Evolutionary conservation across 108 stramenopile genomes (phyloP).

Genomic region (Nannochloropsis salina): DNA sequence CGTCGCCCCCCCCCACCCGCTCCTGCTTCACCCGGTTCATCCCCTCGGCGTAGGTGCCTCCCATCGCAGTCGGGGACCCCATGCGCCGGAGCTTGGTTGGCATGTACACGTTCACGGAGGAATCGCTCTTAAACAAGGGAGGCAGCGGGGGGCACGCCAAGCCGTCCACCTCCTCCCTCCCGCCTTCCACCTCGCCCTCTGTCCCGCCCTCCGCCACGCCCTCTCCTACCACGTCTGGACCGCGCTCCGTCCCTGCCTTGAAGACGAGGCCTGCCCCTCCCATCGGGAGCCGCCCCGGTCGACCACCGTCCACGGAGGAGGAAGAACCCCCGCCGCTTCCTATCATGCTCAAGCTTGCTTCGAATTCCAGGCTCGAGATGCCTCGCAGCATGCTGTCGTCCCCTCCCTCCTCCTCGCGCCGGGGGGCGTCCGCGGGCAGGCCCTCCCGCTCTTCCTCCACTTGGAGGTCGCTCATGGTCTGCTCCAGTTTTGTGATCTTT

Average conservation of each 20-base stretch:
- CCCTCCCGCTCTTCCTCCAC: background rate
- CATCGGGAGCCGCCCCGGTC: background rate
- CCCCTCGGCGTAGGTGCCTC: background rate
- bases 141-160: background rate
- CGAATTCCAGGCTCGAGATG: background rate
- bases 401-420: background rate
- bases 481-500: conserved; percentile 1
- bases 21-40: background rate
- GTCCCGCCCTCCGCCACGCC: background rate
- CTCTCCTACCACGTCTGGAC: background rate
- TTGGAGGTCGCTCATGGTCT: conserved; percentile 17
- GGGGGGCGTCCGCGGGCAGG: background rate
- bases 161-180: background rate
- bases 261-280: background rate
- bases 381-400: background rate
- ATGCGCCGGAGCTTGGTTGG: background rate
- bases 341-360: background rate
- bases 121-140: background rate
- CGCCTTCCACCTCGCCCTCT: background rate
- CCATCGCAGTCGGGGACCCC: background rate
- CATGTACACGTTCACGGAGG: background rate
- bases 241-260: background rate
- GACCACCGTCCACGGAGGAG: background rate
- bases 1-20: background rate
- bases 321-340: background rate